Conservation (phyloP, 495 filamentous ascomycete genomes). For the Durotheca rogersii region DNA sequence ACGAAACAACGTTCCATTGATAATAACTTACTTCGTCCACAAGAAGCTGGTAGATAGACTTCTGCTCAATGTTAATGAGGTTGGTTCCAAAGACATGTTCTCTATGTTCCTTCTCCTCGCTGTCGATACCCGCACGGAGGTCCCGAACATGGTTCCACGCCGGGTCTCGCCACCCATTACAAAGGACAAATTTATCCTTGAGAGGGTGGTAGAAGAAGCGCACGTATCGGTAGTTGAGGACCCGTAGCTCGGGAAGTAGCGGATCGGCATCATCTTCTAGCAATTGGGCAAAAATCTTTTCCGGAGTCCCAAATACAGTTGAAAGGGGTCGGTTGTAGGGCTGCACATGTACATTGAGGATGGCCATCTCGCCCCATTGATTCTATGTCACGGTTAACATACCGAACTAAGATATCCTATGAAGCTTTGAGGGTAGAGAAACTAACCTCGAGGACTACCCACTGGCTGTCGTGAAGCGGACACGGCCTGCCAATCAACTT, state of each 20-base stretch:
- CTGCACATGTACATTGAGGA: constrained; percentile 64
- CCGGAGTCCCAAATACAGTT: constrained; percentile 74
- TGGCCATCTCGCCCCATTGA: constrained; percentile 88
- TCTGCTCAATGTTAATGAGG: constrained; percentile 86
- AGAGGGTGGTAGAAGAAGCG: constrained; percentile 87
- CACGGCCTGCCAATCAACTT: constrained; percentile 67
- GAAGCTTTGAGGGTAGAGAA: constrained; percentile 1
- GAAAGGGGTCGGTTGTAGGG: constrained; percentile 79
- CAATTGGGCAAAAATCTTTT: constrained; percentile 53
- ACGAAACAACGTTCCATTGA: constrained; percentile 1
- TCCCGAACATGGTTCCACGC: constrained; percentile 75
- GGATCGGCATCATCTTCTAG: constrained; percentile 88
- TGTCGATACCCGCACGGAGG: constrained; percentile 82
- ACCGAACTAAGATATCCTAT: constrained; percentile 1
- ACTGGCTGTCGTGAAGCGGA: constrained; percentile 70
- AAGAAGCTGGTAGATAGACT: constrained; percentile 76
- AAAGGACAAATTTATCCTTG: constrained; percentile 81
- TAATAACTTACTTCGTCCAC: constrained; percentile 73
- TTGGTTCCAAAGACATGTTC: constrained; percentile 88
- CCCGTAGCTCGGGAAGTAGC: constrained; percentile 65
- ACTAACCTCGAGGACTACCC: constrained; percentile 83
- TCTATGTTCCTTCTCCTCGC: constrained; percentile 81
- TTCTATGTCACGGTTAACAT: constrained; percentile 54
- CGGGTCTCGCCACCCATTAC: constrained; percentile 91
- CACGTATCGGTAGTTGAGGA: constrained; percentile 89